Evolutionary conservation across 1,284 basidiomycete species (phyloP).

Genomic region (Rhizoctonia solani): DNA sequence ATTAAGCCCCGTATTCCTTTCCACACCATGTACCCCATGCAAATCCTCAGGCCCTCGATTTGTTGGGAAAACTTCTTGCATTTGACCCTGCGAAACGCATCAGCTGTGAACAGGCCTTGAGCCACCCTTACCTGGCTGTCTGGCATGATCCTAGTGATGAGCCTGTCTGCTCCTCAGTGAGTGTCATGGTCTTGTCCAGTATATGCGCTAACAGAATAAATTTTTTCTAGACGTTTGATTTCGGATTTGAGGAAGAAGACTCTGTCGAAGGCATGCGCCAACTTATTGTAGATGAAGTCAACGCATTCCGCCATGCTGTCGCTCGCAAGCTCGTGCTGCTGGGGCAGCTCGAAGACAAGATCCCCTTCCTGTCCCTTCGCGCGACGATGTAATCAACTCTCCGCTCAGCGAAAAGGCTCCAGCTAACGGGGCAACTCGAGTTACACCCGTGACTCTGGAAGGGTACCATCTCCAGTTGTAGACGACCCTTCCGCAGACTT

Average conservation of each 20-base stretch:
- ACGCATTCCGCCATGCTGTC: conserved; percentile 86
- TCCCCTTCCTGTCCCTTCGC: conserved; percentile 73
- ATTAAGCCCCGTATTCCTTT: conserved; percentile 95
- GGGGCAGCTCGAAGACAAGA: conserved; percentile 75
- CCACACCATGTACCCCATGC: conserved; percentile 90
- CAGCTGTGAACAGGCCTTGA: conserved; percentile 92
- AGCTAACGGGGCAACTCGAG: conserved; percentile 68
- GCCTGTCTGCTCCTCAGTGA: conserved; percentile 72
- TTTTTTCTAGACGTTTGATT: conserved; percentile 80
- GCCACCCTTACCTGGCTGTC: conserved; percentile 91
- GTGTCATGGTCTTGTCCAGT: conserved; percentile 42
- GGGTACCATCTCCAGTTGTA: conserved; percentile 60
- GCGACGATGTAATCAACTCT: conserved; percentile 78
- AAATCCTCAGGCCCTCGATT: conserved; percentile 91
- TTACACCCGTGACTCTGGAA: conserved; percentile 55
- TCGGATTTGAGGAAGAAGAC: conserved; percentile 97
- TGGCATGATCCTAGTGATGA: conserved; percentile 97
- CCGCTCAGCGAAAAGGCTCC: conserved; percentile 71
- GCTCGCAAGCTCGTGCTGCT: conserved; percentile 70
- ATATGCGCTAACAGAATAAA: conserved; percentile 35
- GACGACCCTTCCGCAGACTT: conserved; percentile 87
- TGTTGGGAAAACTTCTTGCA: conserved; percentile 88
- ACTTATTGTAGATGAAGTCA: conserved; percentile 93
- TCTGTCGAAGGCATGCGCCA: conserved; percentile 96
- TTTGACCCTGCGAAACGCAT: conserved; percentile 97